phyloP scores from a whole-genome alignment of 2,329 filamentous ascomycete genomes.

The Pseudogymnoascus verrucosus region DNA sequence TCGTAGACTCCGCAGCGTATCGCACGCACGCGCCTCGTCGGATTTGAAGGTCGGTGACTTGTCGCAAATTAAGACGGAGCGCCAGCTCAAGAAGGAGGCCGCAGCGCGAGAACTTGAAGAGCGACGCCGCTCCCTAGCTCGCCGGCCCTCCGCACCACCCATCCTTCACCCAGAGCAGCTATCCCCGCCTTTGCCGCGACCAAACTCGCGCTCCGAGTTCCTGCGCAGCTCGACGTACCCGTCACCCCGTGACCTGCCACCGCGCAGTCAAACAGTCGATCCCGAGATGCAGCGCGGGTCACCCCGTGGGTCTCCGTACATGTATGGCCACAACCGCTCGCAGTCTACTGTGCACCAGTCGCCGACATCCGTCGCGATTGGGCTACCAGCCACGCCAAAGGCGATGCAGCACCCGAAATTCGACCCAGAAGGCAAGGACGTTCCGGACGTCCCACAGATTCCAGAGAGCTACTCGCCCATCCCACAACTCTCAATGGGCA shows the following conservation, averaged over 20 bases:
- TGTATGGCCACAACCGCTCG: constrained; percentile 32
- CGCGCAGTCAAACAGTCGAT: constrained; percentile 55
- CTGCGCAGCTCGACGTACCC: constrained; percentile 17
- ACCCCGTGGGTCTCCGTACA: constrained; percentile 18
- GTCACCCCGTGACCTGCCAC: constrained; percentile 37
- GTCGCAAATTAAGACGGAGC: constrained; percentile 49
- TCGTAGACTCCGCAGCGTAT: constrained; percentile 24
- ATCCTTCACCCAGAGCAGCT: constrained; percentile 65
- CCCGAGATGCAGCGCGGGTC: constrained; percentile 25
- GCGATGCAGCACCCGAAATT: constrained; percentile 79
- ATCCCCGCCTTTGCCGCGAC: constrained; percentile 23
- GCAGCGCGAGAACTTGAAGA: constrained; percentile 84
- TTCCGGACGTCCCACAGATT: constrained; percentile 50
- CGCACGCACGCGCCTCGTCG: constrained; percentile 33
- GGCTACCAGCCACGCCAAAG: constrained; percentile 83
- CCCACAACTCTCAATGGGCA: constrained; percentile 17
- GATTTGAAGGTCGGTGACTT: constrained; percentile 46
- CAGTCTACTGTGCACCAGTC: constrained; percentile 35
- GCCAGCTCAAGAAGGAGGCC: constrained; percentile 60
- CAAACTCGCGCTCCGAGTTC: constrained; percentile 19
- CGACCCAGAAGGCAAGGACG: constrained; percentile 45
- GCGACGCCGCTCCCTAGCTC: constrained; percentile 72
- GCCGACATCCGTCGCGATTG: constrained; percentile 46
- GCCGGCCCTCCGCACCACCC: constrained; percentile 68
- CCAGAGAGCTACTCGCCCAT: constrained; percentile 35